These are phyloP conservation scores for Thraustotheca clavata DNA, from an alignment of 352 stramenopile species.

Conservation along the genomic window DNA sequence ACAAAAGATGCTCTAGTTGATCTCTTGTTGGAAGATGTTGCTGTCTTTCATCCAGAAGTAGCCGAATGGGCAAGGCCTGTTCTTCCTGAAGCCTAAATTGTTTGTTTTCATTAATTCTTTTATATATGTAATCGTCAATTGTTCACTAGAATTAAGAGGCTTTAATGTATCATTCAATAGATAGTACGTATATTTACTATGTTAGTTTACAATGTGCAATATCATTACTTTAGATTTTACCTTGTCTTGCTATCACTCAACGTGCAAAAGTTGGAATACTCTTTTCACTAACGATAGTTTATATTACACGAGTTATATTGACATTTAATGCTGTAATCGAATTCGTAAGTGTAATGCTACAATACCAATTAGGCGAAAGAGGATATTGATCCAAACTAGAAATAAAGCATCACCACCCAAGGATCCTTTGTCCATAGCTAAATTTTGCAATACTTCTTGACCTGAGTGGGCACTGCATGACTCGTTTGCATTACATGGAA, in stretches of 20 bases:
- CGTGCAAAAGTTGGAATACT: too few relatives aligned
- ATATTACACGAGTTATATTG: too few relatives aligned
- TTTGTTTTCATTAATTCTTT: not conserved
- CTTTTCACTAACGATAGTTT: too few relatives aligned
- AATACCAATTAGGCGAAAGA: constrained; percentile 2
- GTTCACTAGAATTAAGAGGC: not conserved
- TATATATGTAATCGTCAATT: not conserved
- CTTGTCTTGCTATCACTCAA: too few relatives aligned
- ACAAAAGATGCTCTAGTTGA: constrained; percentile 52
- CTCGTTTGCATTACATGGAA: constrained; percentile 1
- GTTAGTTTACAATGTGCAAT: too few relatives aligned
- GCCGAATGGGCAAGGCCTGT: constrained; percentile 2
- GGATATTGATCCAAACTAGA: not conserved
- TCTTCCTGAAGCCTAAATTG: not conserved
- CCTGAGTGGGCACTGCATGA: not conserved
- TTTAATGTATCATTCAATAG: too few relatives aligned
- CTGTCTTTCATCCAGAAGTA: constrained; percentile 38
- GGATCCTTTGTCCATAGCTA: not conserved
- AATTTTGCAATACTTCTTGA: not conserved
- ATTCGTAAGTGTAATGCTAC: not conserved
- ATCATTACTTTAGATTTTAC: too few relatives aligned
- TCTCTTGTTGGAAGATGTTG: constrained; percentile 51
- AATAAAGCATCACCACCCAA: not conserved
- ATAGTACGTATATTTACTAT: too few relatives aligned
- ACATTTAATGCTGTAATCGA: too few relatives aligned